A percentile compares a stretch with the other conserved stretches of the same genome.
Evolutionary conservation across 306 rosid genomes (phyloP).

Genomic region (Adenanthera pavonina): DNA sequence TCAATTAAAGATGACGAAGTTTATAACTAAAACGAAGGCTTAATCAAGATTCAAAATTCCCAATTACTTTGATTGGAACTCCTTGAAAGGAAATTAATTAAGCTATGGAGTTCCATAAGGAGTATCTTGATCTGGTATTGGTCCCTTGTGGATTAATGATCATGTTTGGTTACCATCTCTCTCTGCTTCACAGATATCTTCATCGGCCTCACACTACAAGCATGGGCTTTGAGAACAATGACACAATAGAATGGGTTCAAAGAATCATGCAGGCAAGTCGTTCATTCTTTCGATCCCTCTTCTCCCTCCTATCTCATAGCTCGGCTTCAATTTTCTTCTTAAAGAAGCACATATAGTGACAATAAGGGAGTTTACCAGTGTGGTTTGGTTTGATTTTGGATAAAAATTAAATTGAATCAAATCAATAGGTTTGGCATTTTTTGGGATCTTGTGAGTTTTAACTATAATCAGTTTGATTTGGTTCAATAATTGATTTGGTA

Average conservation of each 20-base stretch:
- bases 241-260: constrained; percentile 71
- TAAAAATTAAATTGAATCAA: too few relatives aligned
- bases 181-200: constrained; percentile 65
- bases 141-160: constrained; percentile 70
- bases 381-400: too few relatives aligned
- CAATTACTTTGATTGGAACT: constrained; percentile 1
- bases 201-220: constrained; percentile 69
- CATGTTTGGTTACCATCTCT: constrained; percentile 71
- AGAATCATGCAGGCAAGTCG: constrained; percentile 69
- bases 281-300: background rate
- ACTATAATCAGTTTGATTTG: too few relatives aligned
- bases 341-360: background rate
- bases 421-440: too few relatives aligned
- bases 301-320: background rate
- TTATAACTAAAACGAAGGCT: too few relatives aligned
- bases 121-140: constrained; percentile 39
- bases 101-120: constrained; percentile 29
- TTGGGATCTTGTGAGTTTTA: too few relatives aligned
- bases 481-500: too few relatives aligned
- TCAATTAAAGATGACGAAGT: too few relatives aligned
- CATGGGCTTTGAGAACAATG: constrained; percentile 78
- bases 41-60: background rate
- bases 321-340: background rate
- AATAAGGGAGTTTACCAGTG: too few relatives aligned
- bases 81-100: background rate